Conservation (phyloP, 2,329 filamentous ascomycete genomes). For the Phaeoacremonium minimum region DNA sequence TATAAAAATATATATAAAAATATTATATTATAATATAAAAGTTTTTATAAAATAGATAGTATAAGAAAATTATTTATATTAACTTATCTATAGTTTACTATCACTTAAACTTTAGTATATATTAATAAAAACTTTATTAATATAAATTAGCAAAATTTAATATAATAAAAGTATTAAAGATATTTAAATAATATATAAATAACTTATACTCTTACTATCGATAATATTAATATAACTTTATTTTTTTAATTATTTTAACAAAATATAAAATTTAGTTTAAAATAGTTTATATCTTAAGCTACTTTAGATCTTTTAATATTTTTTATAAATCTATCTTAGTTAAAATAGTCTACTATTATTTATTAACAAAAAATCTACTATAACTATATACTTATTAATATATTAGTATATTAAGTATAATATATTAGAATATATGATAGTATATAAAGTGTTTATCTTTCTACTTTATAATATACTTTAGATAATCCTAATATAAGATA, state of each 20-base stretch:
- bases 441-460: slow-evolving; percentile 2
- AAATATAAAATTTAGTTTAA: not conserved
- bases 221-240: not conserved
- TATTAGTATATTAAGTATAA: slow-evolving; percentile 1
- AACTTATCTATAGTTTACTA: slow-evolving; percentile 2
- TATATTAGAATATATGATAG: slow-evolving; percentile 2
- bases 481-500: slow-evolving; percentile 1
- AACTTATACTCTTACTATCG: not conserved
- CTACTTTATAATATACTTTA: slow-evolving; percentile 5
- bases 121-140: slow-evolving; percentile 2
- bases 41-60: not conserved
- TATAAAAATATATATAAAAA: not conserved
- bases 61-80: slow-evolving; percentile 1
- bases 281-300: not conserved
- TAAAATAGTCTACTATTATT: not conserved
- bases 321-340: slow-evolving; percentile 1
- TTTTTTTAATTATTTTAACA: not conserved
- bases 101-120: slow-evolving; percentile 4
- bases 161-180: slow-evolving; percentile 2
- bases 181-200: slow-evolving; percentile 1
- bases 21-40: not conserved
- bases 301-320: too few relatives aligned
- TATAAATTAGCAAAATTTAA: slow-evolving; percentile 2
- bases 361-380: slow-evolving; percentile 1
- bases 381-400: not conserved